Percentiles rank a stretch among this genome's conserved stretches.
Evolutionary conservation across 257 asterid genomes (phyloP).

Genomic region (Capsicum pubescens): DNA sequence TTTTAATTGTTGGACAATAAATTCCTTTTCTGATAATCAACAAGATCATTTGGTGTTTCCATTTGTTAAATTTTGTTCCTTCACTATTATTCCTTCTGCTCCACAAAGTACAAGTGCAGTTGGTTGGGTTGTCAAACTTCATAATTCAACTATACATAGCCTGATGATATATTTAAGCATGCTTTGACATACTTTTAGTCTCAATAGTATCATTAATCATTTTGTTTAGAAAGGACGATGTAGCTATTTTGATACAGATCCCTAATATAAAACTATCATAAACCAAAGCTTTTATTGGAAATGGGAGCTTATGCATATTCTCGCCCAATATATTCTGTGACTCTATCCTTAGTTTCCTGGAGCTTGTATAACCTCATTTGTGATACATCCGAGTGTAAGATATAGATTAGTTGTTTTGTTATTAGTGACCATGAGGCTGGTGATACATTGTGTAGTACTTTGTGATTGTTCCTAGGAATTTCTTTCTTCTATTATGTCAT

Average conservation of each 20-base stretch:
- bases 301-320: not conserved
- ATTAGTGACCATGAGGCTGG: not conserved
- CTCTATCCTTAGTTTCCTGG: not conserved
- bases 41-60: not conserved
- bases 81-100: not conserved
- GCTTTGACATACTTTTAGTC: not conserved
- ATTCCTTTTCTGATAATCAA: constrained; percentile 11
- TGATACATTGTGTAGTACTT: not conserved
- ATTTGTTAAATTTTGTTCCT: not conserved
- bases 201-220: not conserved
- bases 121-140: constrained; percentile 14
- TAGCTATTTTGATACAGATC: not conserved
- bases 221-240: not conserved
- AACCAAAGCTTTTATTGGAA: not conserved
- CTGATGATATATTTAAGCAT: not conserved
- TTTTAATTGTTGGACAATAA: not conserved
- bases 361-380: not conserved
- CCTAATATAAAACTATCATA: not conserved
- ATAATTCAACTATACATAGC: not conserved
- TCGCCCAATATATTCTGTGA: not conserved
- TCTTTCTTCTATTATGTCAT: not conserved
- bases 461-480: not conserved
- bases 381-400: not conserved
- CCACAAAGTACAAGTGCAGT: not conserved
- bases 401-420: not conserved